phyloP scores from a whole-genome alignment of 129 eudicot species.

The Scalesia atractyloides region DNA sequence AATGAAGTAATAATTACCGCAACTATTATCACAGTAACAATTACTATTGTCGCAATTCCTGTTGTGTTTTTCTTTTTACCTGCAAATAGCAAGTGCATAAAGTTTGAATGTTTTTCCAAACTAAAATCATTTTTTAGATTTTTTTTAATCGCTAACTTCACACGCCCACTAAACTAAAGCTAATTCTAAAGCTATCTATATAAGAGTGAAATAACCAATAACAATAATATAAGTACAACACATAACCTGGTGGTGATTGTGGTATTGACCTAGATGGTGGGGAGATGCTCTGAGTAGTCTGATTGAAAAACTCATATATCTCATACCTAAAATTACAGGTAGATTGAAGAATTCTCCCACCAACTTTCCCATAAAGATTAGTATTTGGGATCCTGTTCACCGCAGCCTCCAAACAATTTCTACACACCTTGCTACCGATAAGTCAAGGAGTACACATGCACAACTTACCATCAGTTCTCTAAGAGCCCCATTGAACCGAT shows the following conservation, averaged over 20 bases:
- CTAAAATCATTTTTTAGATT: not conserved
- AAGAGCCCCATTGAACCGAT: not conserved
- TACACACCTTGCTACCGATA: not conserved
- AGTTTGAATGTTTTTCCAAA: not conserved
- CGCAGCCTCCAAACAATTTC: not conserved
- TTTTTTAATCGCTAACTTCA: too few relatives aligned
- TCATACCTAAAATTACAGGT: slow-evolving; percentile 11
- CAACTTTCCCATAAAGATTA: not conserved
- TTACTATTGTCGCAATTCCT: not conserved
- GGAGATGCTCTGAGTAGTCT: not conserved
- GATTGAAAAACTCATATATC: not conserved
- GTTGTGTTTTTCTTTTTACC: not conserved
- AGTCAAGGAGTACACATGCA: not conserved
- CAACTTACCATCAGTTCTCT: not conserved
- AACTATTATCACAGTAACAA: not conserved
- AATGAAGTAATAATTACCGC: not conserved
- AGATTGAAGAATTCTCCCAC: slow-evolving; percentile 16
- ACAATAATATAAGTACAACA: too few relatives aligned
- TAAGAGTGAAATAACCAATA: too few relatives aligned
- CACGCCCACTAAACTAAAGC: too few relatives aligned
- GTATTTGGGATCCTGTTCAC: not conserved
- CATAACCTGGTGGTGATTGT: too few relatives aligned
- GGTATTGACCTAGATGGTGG: too few relatives aligned
- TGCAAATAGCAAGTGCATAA: not conserved
- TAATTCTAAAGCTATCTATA: too few relatives aligned